Evolutionary conservation across 1,284 basidiomycete genomes (phyloP).

Genomic region (Ceratobasidium sp.): DNA sequence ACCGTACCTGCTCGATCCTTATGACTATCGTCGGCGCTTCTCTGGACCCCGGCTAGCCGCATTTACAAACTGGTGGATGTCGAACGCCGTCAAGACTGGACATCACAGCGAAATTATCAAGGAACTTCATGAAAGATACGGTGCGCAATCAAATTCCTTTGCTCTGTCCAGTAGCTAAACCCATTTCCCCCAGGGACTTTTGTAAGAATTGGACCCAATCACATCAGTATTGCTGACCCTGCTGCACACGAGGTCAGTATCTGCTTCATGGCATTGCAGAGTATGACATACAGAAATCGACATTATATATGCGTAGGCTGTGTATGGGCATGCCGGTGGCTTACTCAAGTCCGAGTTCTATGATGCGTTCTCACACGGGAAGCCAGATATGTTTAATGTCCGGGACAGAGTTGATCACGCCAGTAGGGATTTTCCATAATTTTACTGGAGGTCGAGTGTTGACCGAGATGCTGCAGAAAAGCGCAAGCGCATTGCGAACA

Average conservation of each 20-base stretch:
- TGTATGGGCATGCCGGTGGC: not conserved
- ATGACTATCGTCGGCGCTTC: constrained; percentile 60
- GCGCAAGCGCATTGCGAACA: not conserved
- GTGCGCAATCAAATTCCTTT: constrained; percentile 45
- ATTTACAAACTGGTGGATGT: constrained; percentile 81
- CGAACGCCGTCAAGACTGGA: constrained; percentile 66
- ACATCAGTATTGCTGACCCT: constrained; percentile 83
- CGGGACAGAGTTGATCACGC: not conserved
- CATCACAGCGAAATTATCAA: constrained; percentile 80
- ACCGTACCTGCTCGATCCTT: constrained; percentile 64
- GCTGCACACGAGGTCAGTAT: constrained; percentile 66
- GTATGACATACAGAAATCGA: not conserved
- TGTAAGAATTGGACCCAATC: constrained; percentile 85
- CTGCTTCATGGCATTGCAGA: not conserved
- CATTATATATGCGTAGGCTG: not conserved
- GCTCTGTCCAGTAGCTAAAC: not conserved
- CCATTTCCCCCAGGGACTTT: constrained; percentile 56
- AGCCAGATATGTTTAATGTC: not conserved
- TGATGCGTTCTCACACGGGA: not conserved
- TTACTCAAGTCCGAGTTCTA: not conserved
- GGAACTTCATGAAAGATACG: constrained; percentile 75
- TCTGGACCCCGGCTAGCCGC: constrained; percentile 80
- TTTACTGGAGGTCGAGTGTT: too few relatives aligned
- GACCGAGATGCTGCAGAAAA: constrained; percentile 43
- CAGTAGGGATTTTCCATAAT: not conserved